These are phyloP conservation scores for Alectoria sarmentosa DNA, from an alignment of 495 filamentous ascomycete species.

Conservation along the genomic window DNA sequence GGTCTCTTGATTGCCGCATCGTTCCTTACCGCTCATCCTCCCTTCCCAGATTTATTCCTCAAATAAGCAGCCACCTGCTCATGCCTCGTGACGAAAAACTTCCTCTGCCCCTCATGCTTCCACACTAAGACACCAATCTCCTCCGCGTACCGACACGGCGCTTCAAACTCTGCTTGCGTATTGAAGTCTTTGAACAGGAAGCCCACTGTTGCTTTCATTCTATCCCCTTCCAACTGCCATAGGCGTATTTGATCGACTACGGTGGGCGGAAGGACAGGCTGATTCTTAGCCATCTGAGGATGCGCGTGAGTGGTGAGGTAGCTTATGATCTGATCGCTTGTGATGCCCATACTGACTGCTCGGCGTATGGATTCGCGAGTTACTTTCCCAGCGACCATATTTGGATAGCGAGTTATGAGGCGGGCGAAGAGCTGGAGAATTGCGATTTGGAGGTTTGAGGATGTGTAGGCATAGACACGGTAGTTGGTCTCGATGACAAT, in stretches of 20 bases:
- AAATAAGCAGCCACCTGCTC: conserved; percentile 80
- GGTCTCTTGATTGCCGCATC: too few relatives aligned
- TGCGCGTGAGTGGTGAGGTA: conserved; percentile 88
- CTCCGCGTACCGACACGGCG: conserved; percentile 69
- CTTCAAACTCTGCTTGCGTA: conserved; percentile 66
- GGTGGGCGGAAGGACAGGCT: conserved; percentile 70
- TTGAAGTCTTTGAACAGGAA: conserved; percentile 89
- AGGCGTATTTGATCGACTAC: conserved; percentile 96
- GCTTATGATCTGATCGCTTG: conserved; percentile 83
- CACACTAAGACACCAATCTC: conserved; percentile 89
- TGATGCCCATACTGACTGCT: conserved; percentile 87
- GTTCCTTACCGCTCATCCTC: not conserved
- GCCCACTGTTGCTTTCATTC: conserved; percentile 73
- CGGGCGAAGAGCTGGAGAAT: conserved; percentile 85
- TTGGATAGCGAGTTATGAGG: conserved; percentile 80
- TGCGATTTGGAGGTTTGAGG: conserved; percentile 84
- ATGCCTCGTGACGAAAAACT: conserved; percentile 81
- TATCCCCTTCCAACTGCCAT: conserved; percentile 95
- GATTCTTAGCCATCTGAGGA: conserved; percentile 72
- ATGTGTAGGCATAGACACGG: conserved; percentile 93
- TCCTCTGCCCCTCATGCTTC: conserved; percentile 67
- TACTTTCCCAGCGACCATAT: conserved; percentile 83
- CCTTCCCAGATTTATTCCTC: conserved; percentile 35
- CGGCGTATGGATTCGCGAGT: conserved; percentile 78
- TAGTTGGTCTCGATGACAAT: conserved; percentile 99